Conservation (phyloP, 2,329 filamentous ascomycete genomes). For the Cladorrhinum sp. region DNA sequence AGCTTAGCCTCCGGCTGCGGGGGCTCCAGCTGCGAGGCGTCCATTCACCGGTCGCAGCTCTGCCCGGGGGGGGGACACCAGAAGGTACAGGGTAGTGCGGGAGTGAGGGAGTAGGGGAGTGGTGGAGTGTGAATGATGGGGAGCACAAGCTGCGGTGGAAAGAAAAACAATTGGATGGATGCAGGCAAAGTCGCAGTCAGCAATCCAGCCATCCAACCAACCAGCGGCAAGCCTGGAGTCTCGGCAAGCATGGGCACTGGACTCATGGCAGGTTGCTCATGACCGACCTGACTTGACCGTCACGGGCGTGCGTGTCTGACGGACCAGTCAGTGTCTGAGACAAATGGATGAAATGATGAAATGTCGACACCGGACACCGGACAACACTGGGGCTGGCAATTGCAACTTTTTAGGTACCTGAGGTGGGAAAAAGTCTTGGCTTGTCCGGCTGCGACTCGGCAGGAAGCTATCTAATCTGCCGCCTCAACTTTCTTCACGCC, state of each 20-base stretch:
- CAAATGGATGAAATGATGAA: neutral
- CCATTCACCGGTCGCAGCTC: slow-evolving; percentile 14
- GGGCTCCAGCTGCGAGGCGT: slow-evolving; percentile 16
- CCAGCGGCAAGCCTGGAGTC: neutral
- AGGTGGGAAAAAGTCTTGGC: neutral
- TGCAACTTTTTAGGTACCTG: neutral
- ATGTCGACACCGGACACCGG: no score
- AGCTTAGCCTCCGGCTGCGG: slow-evolving; percentile 8
- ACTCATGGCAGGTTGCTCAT: neutral
- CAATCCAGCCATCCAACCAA: neutral
- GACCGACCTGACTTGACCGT: neutral
- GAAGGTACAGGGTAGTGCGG: neutral
- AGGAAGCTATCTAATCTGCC: slow-evolving; percentile 11
- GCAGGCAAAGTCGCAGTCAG: neutral
- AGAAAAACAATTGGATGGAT: neutral
- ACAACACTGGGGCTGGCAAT: no score
- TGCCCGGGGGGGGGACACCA: neutral
- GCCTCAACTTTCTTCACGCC: slow-evolving; percentile 8
- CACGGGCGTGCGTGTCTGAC: neutral
- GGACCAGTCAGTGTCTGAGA: neutral
- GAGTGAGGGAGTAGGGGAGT: no score
- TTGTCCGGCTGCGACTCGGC: slow-evolving; percentile 3
- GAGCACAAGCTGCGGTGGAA: neutral
- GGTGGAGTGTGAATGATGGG: no score
- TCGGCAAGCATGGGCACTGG: neutral